Conservation (phyloP, 345 rosid genomes). For the Citrus mangshanensis region DNA sequence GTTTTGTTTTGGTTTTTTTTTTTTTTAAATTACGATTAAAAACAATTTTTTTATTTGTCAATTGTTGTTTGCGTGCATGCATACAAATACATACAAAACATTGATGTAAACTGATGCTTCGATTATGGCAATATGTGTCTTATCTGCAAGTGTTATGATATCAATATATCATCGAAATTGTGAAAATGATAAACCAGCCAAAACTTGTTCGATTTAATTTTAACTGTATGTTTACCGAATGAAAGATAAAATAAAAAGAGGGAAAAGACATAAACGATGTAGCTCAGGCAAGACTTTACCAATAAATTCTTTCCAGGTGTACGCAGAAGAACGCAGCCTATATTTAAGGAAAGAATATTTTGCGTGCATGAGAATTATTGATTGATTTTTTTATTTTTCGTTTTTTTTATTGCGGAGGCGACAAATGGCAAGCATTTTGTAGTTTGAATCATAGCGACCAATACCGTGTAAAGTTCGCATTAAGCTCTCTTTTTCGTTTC, state of each 20-base stretch:
- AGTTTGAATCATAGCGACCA: not conserved
- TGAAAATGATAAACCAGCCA: too few relatives aligned
- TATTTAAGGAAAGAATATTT: not conserved
- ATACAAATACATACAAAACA: not conserved
- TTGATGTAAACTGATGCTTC: not conserved
- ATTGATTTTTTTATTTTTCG: not conserved
- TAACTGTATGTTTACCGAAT: too few relatives aligned
- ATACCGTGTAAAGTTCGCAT: not conserved
- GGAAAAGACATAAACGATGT: not conserved
- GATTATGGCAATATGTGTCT: not conserved
- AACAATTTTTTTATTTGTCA: not conserved
- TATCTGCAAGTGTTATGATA: not conserved
- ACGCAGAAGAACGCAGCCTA: not conserved
- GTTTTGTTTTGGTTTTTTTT: too few relatives aligned
- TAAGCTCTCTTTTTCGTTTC: not conserved
- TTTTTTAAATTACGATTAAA: not conserved
- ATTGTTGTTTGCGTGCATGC: not conserved
- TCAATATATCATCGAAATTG: too few relatives aligned
- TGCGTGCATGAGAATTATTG: not conserved
- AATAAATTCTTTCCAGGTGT: not conserved
- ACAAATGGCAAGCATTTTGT: not conserved
- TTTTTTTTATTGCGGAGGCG: not conserved
- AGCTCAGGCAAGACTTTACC: not conserved
- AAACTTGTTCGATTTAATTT: too few relatives aligned
- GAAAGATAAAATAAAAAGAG: too few relatives aligned